Evolutionary conservation across 225 moss, liverwort and hornwort species (phyloP), one percentile per base, ranked within the genome.

Genomic region (Marchantia polymorpha): DNA sequence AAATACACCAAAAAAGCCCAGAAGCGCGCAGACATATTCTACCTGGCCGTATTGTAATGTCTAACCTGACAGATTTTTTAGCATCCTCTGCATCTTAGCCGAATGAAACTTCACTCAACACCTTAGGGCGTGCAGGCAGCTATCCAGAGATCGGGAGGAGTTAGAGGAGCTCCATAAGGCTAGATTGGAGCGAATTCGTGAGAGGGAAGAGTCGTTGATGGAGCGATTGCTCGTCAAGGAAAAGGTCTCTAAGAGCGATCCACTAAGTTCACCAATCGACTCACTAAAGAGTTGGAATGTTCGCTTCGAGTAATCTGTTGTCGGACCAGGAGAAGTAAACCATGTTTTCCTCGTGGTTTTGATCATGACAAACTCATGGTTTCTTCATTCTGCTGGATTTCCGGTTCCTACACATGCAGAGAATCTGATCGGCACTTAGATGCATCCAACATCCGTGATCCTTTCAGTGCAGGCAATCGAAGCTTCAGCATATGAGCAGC

Each of bases 401-500:
- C 23, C 23, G 0, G 17, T 61, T 61, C 16, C 1, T 61, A 61
- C 61, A 58, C 58, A 58, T 58, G 15, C 58, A 58, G 58, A 16
- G 58, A 16, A 58, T 12, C 39, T 58, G 58, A 58, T 15, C 4
- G 20, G 58, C 58, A 58, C 16, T 15, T 17, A 58, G 17, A 58
- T 58, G 19, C 12, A 63, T 47, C 47, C 17, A 20, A 48, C n/a
- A 1, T 71, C 25, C 4, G 51, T 52, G 50, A 19, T 74, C n/a
- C 61, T 63, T 79, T 52, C 73, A 53, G 11, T 67, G 23, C 86
- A 96, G 92, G 92, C 87, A 68, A 89, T 90, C 78, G 96, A 96
- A 66, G 80, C 92, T 84, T 89, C 89, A 56, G 92, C 96, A 52
- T 96, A 92, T 69, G 94, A 96, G 79, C 94, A 96, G 82, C 90